A percentile compares a stretch with the other conserved stretches of the same genome.
Evolutionary conservation across 108 stramenopile genomes (phyloP).

Genomic region (Chaetoceros tenuissimus): DNA sequence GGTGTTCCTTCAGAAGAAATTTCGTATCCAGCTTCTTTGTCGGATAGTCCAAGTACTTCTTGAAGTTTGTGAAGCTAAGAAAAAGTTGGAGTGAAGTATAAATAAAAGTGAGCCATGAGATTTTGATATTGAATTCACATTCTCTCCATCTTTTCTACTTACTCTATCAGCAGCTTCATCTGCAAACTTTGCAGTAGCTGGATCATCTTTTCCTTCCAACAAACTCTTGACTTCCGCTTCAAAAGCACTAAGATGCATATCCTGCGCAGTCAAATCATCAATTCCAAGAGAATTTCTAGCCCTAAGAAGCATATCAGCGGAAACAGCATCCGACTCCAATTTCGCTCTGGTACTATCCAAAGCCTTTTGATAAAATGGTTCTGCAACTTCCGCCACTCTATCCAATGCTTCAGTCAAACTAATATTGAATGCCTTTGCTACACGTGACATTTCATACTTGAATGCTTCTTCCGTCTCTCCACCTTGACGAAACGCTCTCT

Average conservation of each 20-base stretch:
- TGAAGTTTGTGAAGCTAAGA: slow-evolving; percentile 53
- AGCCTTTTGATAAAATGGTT: slow-evolving; percentile 78
- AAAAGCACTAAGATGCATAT: slow-evolving; percentile 65
- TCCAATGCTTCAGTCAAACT: slow-evolving; percentile 30
- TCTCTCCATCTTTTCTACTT: no score
- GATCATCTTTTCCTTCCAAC: not conserved
- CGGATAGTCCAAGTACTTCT: slow-evolving; percentile 53
- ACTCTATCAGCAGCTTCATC: slow-evolving; percentile 33
- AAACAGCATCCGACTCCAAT: slow-evolving; percentile 58
- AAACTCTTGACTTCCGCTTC: slow-evolving; percentile 46
- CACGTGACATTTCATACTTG: slow-evolving; percentile 69
- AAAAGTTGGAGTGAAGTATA: slow-evolving; percentile 1
- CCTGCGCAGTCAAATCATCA: slow-evolving; percentile 44
- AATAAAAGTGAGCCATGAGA: not conserved
- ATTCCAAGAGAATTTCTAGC: slow-evolving; percentile 71
- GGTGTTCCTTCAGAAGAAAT: slow-evolving; percentile 51
- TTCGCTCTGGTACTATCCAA: slow-evolving; percentile 59
- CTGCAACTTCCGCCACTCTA: slow-evolving; percentile 48
- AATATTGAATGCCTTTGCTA: slow-evolving; percentile 56
- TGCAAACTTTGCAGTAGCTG: not conserved
- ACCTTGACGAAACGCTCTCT: slow-evolving; percentile 55
- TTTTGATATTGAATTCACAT: no score
- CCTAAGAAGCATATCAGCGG: slow-evolving; percentile 54
- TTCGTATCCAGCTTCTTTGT: slow-evolving; percentile 51
- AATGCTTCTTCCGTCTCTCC: slow-evolving; percentile 77